Evolutionary conservation across 1,284 basidiomycete genomes (phyloP), one percentile per base, ranked within the genome.

Genomic region (Trametes hirsuta): DNA sequence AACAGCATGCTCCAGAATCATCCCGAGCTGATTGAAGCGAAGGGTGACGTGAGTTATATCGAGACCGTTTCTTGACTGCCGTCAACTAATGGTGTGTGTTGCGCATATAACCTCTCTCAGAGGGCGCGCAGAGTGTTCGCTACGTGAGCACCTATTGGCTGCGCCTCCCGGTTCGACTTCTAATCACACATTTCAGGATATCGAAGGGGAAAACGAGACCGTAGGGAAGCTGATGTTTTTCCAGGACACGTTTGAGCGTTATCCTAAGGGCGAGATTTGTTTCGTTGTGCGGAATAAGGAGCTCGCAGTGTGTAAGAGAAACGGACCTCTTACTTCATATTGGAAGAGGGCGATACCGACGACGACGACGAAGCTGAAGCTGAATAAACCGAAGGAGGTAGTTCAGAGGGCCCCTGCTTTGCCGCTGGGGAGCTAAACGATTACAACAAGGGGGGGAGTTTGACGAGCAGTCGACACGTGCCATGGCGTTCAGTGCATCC

Each of bases 11-110:
- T 18, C 1, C 41, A 58, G 4, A 69, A 66, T 50, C 11, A 50
- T 5, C 69, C 66, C 2, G 37, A 64, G 15, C 52, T 70, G 22
- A 50, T 64, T 10, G 12, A 34, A 3, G 63, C 64, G 14, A 69
- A 68, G 48, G 71, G 67, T 54, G 69, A 59, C 58, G 69, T 69
- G 55, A 56, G 60, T 45, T 1, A 42, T 34, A 35, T 8, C 30
- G 30, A 30, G 30, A 40, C 9, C 18, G 12, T 35, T n/a, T 21
- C 30, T 22, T 2, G 21, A 2, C 21, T 39, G 6, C 8, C 8
- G 22, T 21, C 12, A 5, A 6, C 21, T 47, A 21, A 37, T 22
- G 6, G 15, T 15, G 9, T 2, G 18, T 5, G 12, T 14, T 18
- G n/a, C 46, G 18, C 2, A 5, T 35, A 18, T 41, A 62, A 62